Evolutionary conservation across 1,284 basidiomycete species (phyloP).

Genomic region (Baeospora myosura): DNA sequence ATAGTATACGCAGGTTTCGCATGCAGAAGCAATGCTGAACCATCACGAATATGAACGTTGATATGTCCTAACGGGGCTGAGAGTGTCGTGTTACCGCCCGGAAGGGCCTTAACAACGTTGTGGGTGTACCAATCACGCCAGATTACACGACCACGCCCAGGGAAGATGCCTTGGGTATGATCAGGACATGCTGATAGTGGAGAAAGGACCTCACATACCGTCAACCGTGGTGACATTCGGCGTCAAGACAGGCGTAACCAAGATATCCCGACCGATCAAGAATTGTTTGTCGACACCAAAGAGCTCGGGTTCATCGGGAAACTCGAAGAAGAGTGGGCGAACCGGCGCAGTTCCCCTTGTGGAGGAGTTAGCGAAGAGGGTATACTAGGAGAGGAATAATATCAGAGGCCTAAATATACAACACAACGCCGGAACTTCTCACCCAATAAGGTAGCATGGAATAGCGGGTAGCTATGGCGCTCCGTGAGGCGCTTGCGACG

Average conservation of each 20-base stretch:
- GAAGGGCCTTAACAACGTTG: constrained; percentile 34
- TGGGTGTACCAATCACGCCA: constrained; percentile 80
- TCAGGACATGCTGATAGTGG: background rate
- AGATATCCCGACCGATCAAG: constrained; percentile 59
- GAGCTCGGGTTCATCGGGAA: constrained; percentile 60
- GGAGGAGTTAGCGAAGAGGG: constrained; percentile 67
- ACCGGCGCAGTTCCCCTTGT: constrained; percentile 59
- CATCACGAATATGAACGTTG: constrained; percentile 58
- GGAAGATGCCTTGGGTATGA: constrained; percentile 46
- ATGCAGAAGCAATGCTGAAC: constrained; percentile 49
- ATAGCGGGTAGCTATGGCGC: constrained; percentile 63
- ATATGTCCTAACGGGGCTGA: constrained; percentile 59
- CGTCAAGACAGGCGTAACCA: constrained; percentile 67
- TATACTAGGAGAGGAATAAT: constrained; percentile 38
- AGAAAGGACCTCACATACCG: constrained; percentile 25
- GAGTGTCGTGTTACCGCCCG: constrained; percentile 38
- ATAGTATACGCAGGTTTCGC: constrained; percentile 49
- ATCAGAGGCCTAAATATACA: constrained; percentile 5
- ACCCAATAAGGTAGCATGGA: constrained; percentile 71
- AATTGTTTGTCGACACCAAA: constrained; percentile 65
- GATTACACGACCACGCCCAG: constrained; percentile 47
- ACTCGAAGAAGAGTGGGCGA: constrained; percentile 71
- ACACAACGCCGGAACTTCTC: constrained; percentile 16
- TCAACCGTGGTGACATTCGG: constrained; percentile 44
- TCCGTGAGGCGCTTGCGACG: constrained; percentile 64